These are phyloP conservation scores for Paraphaeosphaeria sporulosa DNA, from an alignment of 2,329 filamentous ascomycete genomes.

Conservation along the genomic window DNA sequence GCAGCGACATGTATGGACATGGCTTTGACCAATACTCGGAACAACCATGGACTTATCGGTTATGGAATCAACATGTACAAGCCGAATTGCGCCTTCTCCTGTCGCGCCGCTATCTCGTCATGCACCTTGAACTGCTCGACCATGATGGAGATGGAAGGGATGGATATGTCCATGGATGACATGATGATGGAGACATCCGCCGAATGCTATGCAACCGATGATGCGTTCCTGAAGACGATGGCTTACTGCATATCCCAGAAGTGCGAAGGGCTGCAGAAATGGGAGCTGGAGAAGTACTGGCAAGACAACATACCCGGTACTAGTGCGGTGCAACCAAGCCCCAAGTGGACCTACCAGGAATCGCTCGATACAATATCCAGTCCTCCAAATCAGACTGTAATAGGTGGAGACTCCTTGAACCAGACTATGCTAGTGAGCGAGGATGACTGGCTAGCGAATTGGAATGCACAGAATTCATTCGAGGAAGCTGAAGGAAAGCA, in stretches of 20 bases:
- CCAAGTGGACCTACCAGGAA: slow-evolving; percentile 29
- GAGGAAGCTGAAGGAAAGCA: slow-evolving; percentile 13
- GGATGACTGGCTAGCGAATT: slow-evolving; percentile 7
- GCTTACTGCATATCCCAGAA: slow-evolving; percentile 27
- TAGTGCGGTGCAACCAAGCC: slow-evolving; percentile 12
- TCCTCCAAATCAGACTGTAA: slow-evolving; percentile 7
- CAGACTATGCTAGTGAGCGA: slow-evolving; percentile 11
- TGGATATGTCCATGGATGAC: slow-evolving; percentile 7
- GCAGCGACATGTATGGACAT: slow-evolving; percentile 9
- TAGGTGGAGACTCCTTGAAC: slow-evolving; percentile 3
- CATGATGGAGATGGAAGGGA: slow-evolving; percentile 13
- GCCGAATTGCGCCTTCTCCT: slow-evolving; percentile 26
- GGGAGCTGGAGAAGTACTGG: slow-evolving; percentile 26
- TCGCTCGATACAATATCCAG: slow-evolving; percentile 13
- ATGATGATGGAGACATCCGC: slow-evolving; percentile 23
- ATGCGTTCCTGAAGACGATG: slow-evolving; percentile 25
- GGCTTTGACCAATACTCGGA: slow-evolving; percentile 1
- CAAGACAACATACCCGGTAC: slow-evolving; percentile 13
- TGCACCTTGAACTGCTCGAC: slow-evolving; percentile 20
- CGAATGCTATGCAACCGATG: slow-evolving; percentile 28
- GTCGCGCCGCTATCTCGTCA: slow-evolving; percentile 20
- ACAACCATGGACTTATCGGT: slow-evolving; percentile 28
- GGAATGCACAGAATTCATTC: slow-evolving; percentile 9
- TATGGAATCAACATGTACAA: slow-evolving; percentile 25
- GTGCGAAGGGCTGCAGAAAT: slow-evolving; percentile 18